Conservation (phyloP, 805 yeast genomes). For the Vanderwaltozyma yarrowii region DNA sequence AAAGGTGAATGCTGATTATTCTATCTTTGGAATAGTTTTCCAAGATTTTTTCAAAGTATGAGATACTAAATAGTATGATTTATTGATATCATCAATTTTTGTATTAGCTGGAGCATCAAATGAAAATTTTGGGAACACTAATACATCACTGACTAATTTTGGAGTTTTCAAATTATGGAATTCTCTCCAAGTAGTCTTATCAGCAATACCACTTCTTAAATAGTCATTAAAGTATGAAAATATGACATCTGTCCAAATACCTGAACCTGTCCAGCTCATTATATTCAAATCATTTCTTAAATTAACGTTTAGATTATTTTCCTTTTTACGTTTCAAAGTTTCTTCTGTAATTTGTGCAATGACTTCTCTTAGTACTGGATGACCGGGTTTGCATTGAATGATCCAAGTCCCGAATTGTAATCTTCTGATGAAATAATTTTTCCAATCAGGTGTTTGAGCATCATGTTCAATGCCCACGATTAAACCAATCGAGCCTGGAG, state of each 20-base stretch:
- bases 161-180: constrained; percentile 51
- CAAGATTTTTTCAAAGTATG: constrained; percentile 2
- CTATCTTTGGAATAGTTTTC: constrained; percentile 1
- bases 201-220: constrained; percentile 17
- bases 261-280: constrained; percentile 68
- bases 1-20: too few relatives aligned
- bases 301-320: constrained; percentile 23
- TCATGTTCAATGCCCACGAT: constrained; percentile 60
- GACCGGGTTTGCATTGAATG: constrained; percentile 75
- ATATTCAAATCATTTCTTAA: constrained; percentile 29
- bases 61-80: neutral
- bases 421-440: constrained; percentile 48
- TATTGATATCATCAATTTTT: neutral
- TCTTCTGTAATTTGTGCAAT: constrained; percentile 57
- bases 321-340: constrained; percentile 32
- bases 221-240: constrained; percentile 66
- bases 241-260: constrained; percentile 77
- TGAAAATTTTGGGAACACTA: constrained; percentile 43
- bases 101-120: constrained; percentile 9
- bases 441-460: constrained; percentile 51
- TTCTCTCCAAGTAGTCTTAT: constrained; percentile 40
- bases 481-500: constrained; percentile 62
- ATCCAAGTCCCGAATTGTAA: constrained; percentile 69
- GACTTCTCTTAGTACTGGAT: constrained; percentile 63
- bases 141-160: constrained; percentile 48